Conservation (phyloP, 192 early-diverging fungal genomes). For the Rhizophagus sp. region DNA sequence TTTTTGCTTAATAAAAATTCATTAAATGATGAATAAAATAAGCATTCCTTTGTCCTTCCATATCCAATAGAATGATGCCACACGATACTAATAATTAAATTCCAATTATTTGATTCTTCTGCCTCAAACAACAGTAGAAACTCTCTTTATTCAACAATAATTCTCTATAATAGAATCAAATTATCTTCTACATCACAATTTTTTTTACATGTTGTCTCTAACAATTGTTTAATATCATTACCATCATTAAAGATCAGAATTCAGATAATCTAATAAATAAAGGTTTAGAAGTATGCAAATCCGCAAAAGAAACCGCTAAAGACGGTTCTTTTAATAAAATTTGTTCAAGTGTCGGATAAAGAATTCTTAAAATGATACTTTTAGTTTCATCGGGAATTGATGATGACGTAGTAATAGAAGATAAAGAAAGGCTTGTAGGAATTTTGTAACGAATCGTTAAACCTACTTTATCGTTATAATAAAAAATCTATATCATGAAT, state of each 20-base stretch:
- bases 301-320: too few relatives aligned
- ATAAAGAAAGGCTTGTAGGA: not conserved
- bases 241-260: not conserved
- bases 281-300: not conserved
- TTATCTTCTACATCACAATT: not conserved
- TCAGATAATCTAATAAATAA: not conserved
- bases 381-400: not conserved
- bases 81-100: not conserved
- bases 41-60: too few relatives aligned
- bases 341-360: not conserved
- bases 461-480: not conserved
- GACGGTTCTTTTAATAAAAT: not conserved
- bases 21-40: not conserved
- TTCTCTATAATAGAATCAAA: not conserved
- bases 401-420: not conserved
- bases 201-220: not conserved
- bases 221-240: not conserved
- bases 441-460: not conserved
- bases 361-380: not conserved
- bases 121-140: not conserved
- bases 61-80: not conserved
- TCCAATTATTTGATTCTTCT: not conserved
- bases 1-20: not conserved
- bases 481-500: not conserved
- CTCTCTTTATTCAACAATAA: not conserved